Conservation (phyloP, 352 stramenopile genomes). For the Peronospora belbahrii region DNA sequence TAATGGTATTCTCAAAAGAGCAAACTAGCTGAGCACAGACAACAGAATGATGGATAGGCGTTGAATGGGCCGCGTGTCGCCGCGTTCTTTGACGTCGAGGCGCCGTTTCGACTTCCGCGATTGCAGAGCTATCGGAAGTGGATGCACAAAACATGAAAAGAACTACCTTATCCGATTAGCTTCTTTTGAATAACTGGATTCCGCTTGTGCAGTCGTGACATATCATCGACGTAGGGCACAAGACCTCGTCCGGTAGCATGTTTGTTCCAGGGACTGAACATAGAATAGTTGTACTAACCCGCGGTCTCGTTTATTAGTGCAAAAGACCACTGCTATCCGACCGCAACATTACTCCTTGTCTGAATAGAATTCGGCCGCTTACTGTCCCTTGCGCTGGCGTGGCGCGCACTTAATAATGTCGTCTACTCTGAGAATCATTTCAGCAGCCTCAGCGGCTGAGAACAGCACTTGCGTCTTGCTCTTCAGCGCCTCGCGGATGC, state of each 20-base stretch:
- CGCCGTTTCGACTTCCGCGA: not conserved
- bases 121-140: not conserved
- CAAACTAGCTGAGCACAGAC: not conserved
- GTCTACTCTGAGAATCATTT: conserved; percentile 99
- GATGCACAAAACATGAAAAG: not conserved
- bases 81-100: not conserved
- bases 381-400: conserved; percentile 54
- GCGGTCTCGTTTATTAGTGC: conserved; percentile 22
- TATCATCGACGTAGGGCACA: too few species aligned
- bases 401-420: conserved; percentile 96
- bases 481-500: conserved; percentile 94
- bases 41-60: not conserved
- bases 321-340: conserved; percentile 1
- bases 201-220: not conserved
- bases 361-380: conserved; percentile 17
- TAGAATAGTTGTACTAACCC: conserved; percentile 15
- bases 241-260: too few species aligned
- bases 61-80: not conserved
- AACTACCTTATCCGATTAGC: not conserved
- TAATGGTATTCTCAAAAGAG: not conserved
- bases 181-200: not conserved
- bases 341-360: conserved; percentile 2
- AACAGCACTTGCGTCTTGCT: conserved; percentile 97
- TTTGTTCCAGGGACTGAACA: too few species aligned
- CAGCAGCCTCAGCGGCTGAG: conserved; percentile 95